phyloP scores from a whole-genome alignment of 1,284 basidiomycete species.

The Serendipita sp. region DNA sequence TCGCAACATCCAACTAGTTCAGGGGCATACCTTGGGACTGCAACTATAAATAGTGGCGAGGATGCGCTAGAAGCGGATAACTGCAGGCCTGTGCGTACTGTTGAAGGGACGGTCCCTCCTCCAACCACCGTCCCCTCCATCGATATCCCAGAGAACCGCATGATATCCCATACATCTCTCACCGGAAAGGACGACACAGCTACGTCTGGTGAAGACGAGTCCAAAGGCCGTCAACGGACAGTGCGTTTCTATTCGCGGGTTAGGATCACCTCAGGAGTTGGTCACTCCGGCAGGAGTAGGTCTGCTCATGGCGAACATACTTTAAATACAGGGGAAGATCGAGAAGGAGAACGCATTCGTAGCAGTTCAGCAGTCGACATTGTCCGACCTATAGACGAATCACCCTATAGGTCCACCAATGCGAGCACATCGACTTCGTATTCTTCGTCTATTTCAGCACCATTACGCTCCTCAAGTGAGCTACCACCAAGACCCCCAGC shows the following conservation, averaged over 20 bases:
- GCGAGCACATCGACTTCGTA: constrained; percentile 44
- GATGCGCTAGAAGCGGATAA: too few relatives aligned
- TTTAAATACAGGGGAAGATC: too few relatives aligned
- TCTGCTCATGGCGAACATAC: background rate
- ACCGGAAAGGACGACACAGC: background rate
- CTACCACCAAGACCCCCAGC: constrained; percentile 35
- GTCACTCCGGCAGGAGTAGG: constrained; percentile 11
- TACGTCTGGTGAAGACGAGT: background rate
- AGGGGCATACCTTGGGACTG: too few relatives aligned
- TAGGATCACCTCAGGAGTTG: constrained; percentile 35
- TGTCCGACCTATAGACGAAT: constrained; percentile 16
- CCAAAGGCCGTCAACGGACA: background rate
- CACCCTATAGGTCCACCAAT: constrained; percentile 20
- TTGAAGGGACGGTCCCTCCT: too few relatives aligned
- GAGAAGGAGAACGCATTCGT: constrained; percentile 14
- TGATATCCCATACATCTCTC: background rate
- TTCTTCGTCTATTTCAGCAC: constrained; percentile 59
- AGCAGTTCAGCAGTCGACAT: constrained; percentile 14
- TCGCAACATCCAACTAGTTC: too few relatives aligned
- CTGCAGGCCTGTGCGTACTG: too few relatives aligned
- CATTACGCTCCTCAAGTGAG: constrained; percentile 43
- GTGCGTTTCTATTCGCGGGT: constrained; percentile 43
- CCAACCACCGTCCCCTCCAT: too few relatives aligned
- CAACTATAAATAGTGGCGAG: too few relatives aligned
- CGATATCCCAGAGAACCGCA: too few relatives aligned